Evolutionary conservation across 2,329 filamentous ascomycete species (phyloP).

Genomic region (Colletotrichum sp.): DNA sequence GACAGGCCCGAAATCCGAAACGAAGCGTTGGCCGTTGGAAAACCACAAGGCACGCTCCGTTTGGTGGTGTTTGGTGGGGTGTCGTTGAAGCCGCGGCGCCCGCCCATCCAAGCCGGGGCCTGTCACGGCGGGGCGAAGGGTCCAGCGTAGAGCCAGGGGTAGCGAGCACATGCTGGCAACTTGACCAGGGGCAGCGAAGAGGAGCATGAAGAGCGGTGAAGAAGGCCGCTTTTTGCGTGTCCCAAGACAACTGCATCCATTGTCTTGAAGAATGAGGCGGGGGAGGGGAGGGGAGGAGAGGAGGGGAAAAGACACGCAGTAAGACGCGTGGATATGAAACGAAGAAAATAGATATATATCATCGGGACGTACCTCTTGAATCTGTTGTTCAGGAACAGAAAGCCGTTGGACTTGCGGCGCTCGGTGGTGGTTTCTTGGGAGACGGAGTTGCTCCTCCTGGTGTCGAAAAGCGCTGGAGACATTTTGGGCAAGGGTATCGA

Average conservation of each 20-base stretch:
- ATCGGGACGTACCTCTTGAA: conserved; percentile 16
- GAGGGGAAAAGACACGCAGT: background rate
- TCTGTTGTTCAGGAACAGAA: conserved; percentile 19
- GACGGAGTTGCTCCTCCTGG: background rate
- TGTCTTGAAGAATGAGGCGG: background rate
- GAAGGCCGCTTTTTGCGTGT: background rate
- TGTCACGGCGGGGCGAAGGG: conserved; percentile 10
- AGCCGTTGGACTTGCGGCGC: conserved; percentile 17
- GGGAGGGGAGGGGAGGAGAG: background rate
- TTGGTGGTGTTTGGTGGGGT: background rate
- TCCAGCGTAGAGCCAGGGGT: conserved; percentile 10
- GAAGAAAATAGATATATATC: background rate
- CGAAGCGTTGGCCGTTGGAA: background rate
- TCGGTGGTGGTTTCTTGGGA: background rate
- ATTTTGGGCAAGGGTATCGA: conserved; percentile 16
- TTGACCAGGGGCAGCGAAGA: background rate
- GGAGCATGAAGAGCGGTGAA: conserved; percentile 16
- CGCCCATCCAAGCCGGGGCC: background rate
- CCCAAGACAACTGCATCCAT: background rate
- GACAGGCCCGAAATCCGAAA: background rate
- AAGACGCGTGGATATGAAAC: background rate
- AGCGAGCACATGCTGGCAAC: conserved; percentile 1
- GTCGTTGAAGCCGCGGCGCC: background rate
- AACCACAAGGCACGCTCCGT: background rate
- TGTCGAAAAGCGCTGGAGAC: conserved; percentile 17